phyloP scores from a whole-genome alignment of 352 stramenopile genomes.

The Phytophthora hybrid region DNA sequence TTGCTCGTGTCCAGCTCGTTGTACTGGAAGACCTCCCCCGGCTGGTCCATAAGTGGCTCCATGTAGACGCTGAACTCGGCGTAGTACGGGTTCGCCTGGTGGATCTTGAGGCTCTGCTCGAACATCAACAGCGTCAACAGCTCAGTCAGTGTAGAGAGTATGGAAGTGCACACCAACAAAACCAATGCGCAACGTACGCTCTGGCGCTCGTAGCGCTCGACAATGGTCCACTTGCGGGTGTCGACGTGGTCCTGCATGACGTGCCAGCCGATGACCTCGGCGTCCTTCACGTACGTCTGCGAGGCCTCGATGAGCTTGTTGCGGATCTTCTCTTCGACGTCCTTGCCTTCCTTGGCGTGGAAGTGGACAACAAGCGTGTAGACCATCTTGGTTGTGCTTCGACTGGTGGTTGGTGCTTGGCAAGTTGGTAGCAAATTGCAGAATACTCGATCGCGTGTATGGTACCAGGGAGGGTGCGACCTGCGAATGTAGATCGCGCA shows the following conservation, averaged over 20 bases:
- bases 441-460: background rate
- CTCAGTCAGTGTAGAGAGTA: background rate
- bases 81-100: slow-evolving; percentile 34
- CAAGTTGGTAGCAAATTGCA: slow-evolving; percentile 3
- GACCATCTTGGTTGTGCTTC: slow-evolving; percentile 16
- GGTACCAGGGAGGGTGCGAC: background rate
- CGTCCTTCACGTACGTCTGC: slow-evolving; percentile 30
- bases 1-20: slow-evolving; percentile 34
- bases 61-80: slow-evolving; percentile 21
- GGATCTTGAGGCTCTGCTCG: slow-evolving; percentile 35
- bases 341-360: slow-evolving; percentile 38
- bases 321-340: slow-evolving; percentile 32
- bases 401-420: background rate
- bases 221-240: slow-evolving; percentile 31
- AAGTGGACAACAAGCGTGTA: slow-evolving; percentile 31
- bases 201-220: slow-evolving; percentile 33
- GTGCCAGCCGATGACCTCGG: slow-evolving; percentile 27
- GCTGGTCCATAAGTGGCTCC: slow-evolving; percentile 14
- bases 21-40: slow-evolving; percentile 19
- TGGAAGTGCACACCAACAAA: background rate
- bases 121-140: background rate
- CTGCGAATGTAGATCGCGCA: slow-evolving; percentile 1
- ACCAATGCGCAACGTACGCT: slow-evolving; percentile 16
- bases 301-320: slow-evolving; percentile 35
- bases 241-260: slow-evolving; percentile 36